Evolutionary conservation across 192 early-diverging fungal genomes (phyloP).

Genomic region (Coemansia sp.): DNA sequence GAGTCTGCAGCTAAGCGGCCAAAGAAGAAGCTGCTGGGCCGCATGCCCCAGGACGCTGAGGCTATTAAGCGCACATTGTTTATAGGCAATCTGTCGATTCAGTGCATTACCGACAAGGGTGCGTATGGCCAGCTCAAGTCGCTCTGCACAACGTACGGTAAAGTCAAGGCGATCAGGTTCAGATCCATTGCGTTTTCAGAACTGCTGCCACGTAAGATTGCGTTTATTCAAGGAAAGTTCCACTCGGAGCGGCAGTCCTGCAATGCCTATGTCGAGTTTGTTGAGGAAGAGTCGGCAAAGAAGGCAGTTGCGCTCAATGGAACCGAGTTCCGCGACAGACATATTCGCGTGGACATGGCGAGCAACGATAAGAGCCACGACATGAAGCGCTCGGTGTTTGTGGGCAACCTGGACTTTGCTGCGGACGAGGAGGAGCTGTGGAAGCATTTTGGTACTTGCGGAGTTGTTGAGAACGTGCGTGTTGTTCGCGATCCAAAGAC

Average conservation of each 20-base stretch:
- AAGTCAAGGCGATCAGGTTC: conserved; percentile 83
- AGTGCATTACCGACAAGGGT: conserved; percentile 61
- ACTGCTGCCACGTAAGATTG: conserved; percentile 61
- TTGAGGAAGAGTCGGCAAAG: conserved; percentile 53
- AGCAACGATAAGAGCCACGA: conserved; percentile 56
- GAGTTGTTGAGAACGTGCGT: conserved; percentile 73
- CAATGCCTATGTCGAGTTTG: conserved; percentile 89
- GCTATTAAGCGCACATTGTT: conserved; percentile 77
- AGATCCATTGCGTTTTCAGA: conserved; percentile 69
- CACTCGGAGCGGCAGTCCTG: conserved; percentile 78
- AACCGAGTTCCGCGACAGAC: conserved; percentile 75
- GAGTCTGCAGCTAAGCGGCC: conserved; percentile 16
- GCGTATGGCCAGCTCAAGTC: conserved; percentile 64
- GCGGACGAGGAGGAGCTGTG: conserved; percentile 70
- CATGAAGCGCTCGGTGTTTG: conserved; percentile 72
- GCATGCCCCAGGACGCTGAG: conserved; percentile 52
- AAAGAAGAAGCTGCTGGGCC: conserved; percentile 39
- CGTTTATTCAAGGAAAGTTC: conserved; percentile 78
- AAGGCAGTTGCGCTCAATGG: conserved; percentile 68
- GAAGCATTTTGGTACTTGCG: conserved; percentile 65
- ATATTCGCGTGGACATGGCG: conserved; percentile 80
- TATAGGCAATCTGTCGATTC: conserved; percentile 84
- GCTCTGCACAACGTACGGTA: conserved; percentile 64
- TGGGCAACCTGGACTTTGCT: conserved; percentile 68
- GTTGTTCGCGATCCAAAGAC: conserved; percentile 78